Conservation (phyloP, 2,329 filamentous ascomycete species). For the Aspergillus thermomutatus region DNA sequence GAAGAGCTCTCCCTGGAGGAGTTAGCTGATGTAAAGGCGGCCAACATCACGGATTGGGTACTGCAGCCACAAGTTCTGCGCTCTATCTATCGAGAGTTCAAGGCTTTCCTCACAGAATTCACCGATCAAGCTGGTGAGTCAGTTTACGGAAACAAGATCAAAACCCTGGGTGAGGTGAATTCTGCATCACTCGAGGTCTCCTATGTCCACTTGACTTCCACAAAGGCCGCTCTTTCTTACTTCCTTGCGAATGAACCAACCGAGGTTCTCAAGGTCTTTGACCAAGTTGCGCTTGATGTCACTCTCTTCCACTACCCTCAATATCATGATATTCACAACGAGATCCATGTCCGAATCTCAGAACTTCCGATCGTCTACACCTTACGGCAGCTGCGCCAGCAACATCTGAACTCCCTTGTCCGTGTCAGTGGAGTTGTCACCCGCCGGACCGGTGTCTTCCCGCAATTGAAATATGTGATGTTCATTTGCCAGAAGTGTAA, state of each 20-base stretch:
- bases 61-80: conserved; percentile 83
- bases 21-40: conserved; percentile 86
- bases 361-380: conserved; percentile 95
- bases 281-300: conserved; percentile 94
- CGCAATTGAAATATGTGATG: conserved; percentile 97
- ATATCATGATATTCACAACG: conserved; percentile 94
- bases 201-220: conserved; percentile 84
- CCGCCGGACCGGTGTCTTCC: conserved; percentile 89
- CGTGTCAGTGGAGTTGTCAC: conserved; percentile 95
- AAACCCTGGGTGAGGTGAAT: conserved; percentile 94
- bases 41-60: conserved; percentile 93
- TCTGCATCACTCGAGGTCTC: conserved; percentile 95
- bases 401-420: conserved; percentile 91
- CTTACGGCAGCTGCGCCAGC: conserved; percentile 88
- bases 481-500: conserved; percentile 96
- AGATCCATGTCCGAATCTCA: conserved; percentile 95
- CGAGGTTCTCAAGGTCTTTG: conserved; percentile 95
- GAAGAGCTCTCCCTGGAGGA: conserved; percentile 90
- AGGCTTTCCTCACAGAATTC: conserved; percentile 93
- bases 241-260: conserved; percentile 93
- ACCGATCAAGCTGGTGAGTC: conserved; percentile 85
- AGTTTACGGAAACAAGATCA: conserved; percentile 90
- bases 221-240: conserved; percentile 91
- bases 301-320: conserved; percentile 95
- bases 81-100: conserved; percentile 95